Base-by-base conservation (phyloP, 768 basidiomycete genomes). In the Xerocomellus intermedius region DNA sequence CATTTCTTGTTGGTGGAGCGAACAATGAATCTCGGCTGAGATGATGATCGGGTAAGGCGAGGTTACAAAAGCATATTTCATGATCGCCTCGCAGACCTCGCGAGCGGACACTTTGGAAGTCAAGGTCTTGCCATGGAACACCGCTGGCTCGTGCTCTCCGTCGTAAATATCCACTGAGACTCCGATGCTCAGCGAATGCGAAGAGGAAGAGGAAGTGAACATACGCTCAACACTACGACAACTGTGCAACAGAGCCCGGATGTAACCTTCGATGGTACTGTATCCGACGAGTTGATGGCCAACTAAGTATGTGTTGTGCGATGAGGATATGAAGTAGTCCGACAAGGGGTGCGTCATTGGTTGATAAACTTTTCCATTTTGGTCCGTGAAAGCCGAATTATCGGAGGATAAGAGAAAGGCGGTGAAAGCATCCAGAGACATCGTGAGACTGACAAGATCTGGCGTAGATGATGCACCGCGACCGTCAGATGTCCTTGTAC, bases 11-110 rank as follows among this genome's bases (percentile, higher is more conserved):
- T 94, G 91, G 26, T 77, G 71, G 16, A 92, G 54, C 0, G 81
- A 76, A 69, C 93, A 96, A 65, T 96, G 94, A 1, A 95, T 81
- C 73, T 98, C 95, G 13, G 94, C 91, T 3, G 93, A 95, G 51
- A 98, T 88, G 64, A 98, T 84, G 66, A 98, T 77, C 1, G 95
- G 95, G 64, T 94, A 97, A 0, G 91, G 91, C 1, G 92, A 95
- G 1, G 89, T 82, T 39, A 89, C 83, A 65, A 98, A 98, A 0
- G 88, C 94, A 66, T 98, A 98, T 72, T 89, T 90, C 21, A 78
- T 77, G 65, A 98, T 89, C 1, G 94, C 94, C 39, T 81, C 74
- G 66, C 92, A 91, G 43, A 93, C 82, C 48, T 91, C 90, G 6
- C 91, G 83, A 3, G 90, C 78, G 0, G 91, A 74, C 4, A 97